These are phyloP conservation scores for Harringtonia aguacate DNA, from an alignment of 2,329 filamentous ascomycete genomes.

Conservation along the genomic window DNA sequence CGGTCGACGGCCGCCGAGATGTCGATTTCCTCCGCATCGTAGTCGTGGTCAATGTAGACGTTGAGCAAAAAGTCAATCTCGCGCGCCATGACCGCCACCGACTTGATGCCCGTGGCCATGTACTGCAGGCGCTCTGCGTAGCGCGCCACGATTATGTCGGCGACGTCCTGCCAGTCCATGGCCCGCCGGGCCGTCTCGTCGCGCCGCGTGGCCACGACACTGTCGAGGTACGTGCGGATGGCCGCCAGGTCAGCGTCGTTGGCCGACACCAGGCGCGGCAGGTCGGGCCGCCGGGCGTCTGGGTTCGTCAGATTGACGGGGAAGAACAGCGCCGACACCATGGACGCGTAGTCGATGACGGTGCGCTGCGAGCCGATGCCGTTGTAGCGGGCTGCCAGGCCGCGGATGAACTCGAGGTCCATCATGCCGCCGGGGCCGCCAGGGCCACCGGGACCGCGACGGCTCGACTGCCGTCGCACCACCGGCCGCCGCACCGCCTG, in stretches of 20 bases:
- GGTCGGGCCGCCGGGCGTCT: not conserved
- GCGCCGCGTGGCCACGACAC: not conserved
- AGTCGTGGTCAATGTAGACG: conserved; percentile 2
- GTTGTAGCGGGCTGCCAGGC: conserved; percentile 1
- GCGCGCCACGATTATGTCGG: conserved; percentile 4
- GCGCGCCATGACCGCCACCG: not conserved
- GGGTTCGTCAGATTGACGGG: conserved; percentile 6
- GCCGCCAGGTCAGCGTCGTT: not conserved
- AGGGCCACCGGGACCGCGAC: conserved; percentile 1
- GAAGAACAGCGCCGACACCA: conserved; percentile 6
- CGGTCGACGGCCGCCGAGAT: not conserved
- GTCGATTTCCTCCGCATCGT: not conserved
- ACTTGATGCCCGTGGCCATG: not conserved
- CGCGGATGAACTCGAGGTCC: not conserved
- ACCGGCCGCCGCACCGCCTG: not conserved
- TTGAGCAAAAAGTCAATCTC: not conserved
- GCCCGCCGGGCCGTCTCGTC: not conserved
- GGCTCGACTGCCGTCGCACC: not conserved
- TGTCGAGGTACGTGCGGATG: not conserved
- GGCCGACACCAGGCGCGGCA: not conserved
- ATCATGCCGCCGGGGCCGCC: not conserved
- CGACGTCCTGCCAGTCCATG: conserved; percentile 3
- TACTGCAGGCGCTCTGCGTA: not conserved
- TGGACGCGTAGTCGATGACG: not conserved
- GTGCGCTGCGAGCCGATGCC: conserved; percentile 1